Evolutionary conservation across 495 filamentous ascomycete species (phyloP).

Genomic region (Tuber brumale): DNA sequence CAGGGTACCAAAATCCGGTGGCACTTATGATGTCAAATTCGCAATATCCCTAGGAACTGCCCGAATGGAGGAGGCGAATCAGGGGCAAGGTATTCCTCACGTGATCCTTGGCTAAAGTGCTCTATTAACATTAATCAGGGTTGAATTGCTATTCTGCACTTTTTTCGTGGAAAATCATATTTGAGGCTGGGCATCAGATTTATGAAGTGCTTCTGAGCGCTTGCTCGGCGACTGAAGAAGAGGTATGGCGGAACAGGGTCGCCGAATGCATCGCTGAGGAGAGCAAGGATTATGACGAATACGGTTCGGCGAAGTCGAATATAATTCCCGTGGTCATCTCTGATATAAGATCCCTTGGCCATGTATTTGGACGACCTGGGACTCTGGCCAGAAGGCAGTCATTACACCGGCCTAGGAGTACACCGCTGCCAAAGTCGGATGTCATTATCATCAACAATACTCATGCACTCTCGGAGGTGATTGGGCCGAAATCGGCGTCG

Average conservation of each 20-base stretch:
- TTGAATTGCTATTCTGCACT: conserved; percentile 77
- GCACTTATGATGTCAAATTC: conserved; percentile 65
- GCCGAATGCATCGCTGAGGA: conserved; percentile 43
- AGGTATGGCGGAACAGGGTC: conserved; percentile 62
- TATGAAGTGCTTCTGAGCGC: conserved; percentile 86
- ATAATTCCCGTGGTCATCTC: conserved; percentile 58
- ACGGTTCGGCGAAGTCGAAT: conserved; percentile 43
- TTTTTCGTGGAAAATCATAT: conserved; percentile 90
- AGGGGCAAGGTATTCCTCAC: conserved; percentile 62
- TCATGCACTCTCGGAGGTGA: conserved; percentile 56
- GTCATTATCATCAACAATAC: conserved; percentile 82
- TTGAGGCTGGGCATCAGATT: conserved; percentile 65
- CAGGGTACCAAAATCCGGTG: conserved; percentile 53
- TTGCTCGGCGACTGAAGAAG: conserved; percentile 74
- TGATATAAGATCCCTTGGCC: conserved; percentile 66
- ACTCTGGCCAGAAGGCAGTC: conserved; percentile 70
- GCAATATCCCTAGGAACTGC: conserved; percentile 64
- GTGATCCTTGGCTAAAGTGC: neutral
- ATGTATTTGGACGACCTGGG: conserved; percentile 62
- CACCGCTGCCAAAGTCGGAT: conserved; percentile 56
- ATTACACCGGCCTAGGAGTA: conserved; percentile 62
- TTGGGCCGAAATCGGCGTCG: conserved; percentile 41
- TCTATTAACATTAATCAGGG: conserved; percentile 44
- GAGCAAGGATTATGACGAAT: conserved; percentile 46
- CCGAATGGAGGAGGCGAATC: conserved; percentile 68